Evolutionary conservation across 495 filamentous ascomycete species (phyloP).

Genomic region (Pseudevernia furfuracea): DNA sequence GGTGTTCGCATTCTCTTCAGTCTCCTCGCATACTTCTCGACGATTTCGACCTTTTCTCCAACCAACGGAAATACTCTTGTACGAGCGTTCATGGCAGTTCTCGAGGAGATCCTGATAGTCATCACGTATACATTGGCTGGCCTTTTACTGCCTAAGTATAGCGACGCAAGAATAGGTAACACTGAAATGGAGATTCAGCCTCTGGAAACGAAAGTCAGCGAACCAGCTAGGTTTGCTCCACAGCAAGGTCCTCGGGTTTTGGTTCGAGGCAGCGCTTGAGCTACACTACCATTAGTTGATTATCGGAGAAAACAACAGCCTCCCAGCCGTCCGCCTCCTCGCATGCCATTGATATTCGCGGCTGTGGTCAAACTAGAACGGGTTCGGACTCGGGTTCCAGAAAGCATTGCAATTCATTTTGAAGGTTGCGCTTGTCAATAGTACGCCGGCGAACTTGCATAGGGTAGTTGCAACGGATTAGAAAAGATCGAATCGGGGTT

Average conservation of each 20-base stretch:
- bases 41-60: conserved; percentile 7
- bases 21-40: conserved; percentile 18
- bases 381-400: background rate
- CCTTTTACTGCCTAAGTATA: conserved; percentile 34
- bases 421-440: background rate
- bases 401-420: background rate
- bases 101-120: conserved; percentile 23
- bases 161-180: conserved; percentile 34
- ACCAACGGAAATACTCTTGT: conserved; percentile 11
- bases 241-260: background rate
- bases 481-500: too few species aligned
- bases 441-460: background rate
- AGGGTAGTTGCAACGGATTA: too few species aligned
- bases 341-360: background rate
- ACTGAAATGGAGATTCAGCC: background rate
- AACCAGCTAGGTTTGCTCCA: background rate
- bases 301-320: background rate
- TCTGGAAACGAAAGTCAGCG: background rate
- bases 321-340: background rate
- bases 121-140: conserved; percentile 15
- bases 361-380: background rate
- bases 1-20: conserved; percentile 19
- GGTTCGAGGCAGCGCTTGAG: background rate
- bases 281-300: background rate
- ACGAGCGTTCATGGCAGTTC: conserved; percentile 12